Conservation (phyloP, 768 basidiomycete genomes). For the Psilocybe subaeruginosa region DNA sequence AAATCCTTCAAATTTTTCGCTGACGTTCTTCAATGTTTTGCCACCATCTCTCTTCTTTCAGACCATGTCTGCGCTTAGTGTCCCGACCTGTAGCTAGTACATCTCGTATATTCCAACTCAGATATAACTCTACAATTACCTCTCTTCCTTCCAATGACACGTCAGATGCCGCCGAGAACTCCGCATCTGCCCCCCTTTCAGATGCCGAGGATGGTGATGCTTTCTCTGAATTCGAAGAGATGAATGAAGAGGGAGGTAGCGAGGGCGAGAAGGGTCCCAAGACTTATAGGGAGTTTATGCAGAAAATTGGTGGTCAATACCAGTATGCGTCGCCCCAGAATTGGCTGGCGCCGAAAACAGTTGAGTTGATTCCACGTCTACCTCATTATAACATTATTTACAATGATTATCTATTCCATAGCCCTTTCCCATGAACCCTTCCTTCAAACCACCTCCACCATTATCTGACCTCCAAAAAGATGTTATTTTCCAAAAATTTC, state of each 20-base stretch:
- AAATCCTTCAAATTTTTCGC: constrained; percentile 33
- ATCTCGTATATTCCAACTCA: constrained; percentile 18
- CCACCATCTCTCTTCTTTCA: constrained; percentile 31
- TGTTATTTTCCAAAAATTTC: constrained; percentile 63
- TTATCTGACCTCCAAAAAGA: constrained; percentile 65
- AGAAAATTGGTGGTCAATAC: constrained; percentile 43
- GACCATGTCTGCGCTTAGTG: constrained; percentile 29
- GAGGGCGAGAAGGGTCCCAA: constrained; percentile 23
- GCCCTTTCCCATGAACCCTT: constrained; percentile 88
- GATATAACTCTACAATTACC: constrained; percentile 24
- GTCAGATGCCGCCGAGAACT: constrained; percentile 24
- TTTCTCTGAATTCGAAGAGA: constrained; percentile 5
- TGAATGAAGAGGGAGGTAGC: constrained; percentile 2
- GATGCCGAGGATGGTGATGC: too few species aligned
- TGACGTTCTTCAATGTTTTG: constrained; percentile 27
- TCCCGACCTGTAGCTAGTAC: constrained; percentile 21
- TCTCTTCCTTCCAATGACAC: constrained; percentile 25
- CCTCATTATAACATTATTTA: not conserved
- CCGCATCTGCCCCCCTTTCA: too few species aligned
- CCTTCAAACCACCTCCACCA: constrained; percentile 81
- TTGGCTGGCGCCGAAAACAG: constrained; percentile 62
- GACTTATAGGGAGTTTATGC: constrained; percentile 44
- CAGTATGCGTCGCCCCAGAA: constrained; percentile 52
- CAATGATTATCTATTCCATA: constrained; percentile 30
- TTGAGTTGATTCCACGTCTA: constrained; percentile 39